phyloP scores from a whole-genome alignment of 768 basidiomycete species.

The Postia placenta region DNA sequence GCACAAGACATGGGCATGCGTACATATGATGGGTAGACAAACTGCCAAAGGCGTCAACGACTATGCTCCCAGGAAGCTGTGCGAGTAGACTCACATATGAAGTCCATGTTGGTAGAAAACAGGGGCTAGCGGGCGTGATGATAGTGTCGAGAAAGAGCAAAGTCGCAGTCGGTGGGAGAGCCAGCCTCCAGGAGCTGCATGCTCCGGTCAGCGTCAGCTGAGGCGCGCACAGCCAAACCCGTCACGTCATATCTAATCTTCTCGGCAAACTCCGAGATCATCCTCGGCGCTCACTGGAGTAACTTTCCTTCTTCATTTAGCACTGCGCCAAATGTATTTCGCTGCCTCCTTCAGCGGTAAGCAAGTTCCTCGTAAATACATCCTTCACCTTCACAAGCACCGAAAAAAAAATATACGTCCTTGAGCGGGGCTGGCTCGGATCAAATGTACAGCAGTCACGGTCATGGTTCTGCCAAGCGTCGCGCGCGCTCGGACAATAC shows the following conservation, averaged over 20 bases:
- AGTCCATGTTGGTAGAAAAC: slow-evolving; percentile 7
- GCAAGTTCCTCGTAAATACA: too few relatives aligned
- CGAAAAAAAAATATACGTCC: too few relatives aligned
- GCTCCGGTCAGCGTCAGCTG: not conserved
- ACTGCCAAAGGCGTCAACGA: slow-evolving; percentile 19
- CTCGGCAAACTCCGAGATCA: not conserved
- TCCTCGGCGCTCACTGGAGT: not conserved
- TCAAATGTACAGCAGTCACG: too few relatives aligned
- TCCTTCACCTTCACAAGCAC: too few relatives aligned
- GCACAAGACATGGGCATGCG: slow-evolving; percentile 3
- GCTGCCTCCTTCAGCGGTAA: too few relatives aligned
- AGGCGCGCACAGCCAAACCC: too few relatives aligned
- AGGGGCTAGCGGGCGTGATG: not conserved
- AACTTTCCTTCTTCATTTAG: too few relatives aligned
- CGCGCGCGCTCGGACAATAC: too few relatives aligned
- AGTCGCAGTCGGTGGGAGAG: not conserved
- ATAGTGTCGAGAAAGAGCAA: not conserved
- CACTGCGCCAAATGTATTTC: too few relatives aligned
- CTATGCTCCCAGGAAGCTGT: not conserved
- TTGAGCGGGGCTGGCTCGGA: too few relatives aligned
- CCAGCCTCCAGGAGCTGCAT: not conserved
- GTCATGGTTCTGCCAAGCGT: too few relatives aligned
- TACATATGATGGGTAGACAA: slow-evolving; percentile 31
- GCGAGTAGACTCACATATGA: slow-evolving; percentile 3
- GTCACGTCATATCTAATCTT: too few relatives aligned